A percentile compares a stretch with the other conserved stretches of the same genome.
phyloP scores from a whole-genome alignment of 2,329 filamentous ascomycete genomes.

The Chaetomium globosum region DNA sequence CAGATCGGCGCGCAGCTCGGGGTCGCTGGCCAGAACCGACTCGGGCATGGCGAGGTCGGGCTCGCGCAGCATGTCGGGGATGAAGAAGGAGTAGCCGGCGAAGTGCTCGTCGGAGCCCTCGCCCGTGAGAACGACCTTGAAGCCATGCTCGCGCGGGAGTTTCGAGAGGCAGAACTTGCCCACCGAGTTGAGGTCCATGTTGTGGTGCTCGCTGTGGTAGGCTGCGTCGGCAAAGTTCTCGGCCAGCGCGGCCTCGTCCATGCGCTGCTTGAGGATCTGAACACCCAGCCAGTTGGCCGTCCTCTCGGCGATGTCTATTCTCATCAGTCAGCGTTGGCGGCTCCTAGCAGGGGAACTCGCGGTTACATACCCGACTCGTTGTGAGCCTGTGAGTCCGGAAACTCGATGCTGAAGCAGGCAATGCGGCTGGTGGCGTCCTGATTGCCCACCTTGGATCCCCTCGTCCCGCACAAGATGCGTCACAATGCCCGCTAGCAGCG shows the following conservation, averaged over 20 bases:
- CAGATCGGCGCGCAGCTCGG: conserved; percentile 17
- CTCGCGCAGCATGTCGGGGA: conserved; percentile 53
- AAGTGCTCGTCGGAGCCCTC: conserved; percentile 60
- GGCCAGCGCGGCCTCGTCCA: conserved; percentile 40
- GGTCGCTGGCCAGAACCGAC: conserved; percentile 35
- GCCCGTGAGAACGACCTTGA: conserved; percentile 58
- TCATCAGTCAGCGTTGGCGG: background rate
- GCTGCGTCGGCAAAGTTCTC: conserved; percentile 39
- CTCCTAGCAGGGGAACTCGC: background rate
- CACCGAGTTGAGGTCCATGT: conserved; percentile 54
- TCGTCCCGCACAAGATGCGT: conserved; percentile 53
- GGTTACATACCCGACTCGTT: conserved; percentile 50
- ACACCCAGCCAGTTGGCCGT: conserved; percentile 43
- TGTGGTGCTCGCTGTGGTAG: conserved; percentile 42
- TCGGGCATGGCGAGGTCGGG: conserved; percentile 46
- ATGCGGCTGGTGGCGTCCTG: conserved; percentile 39
- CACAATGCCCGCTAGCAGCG: conserved; percentile 58
- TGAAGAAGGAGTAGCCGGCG: conserved; percentile 53
- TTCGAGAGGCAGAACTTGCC: conserved; percentile 55
- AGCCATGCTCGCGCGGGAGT: conserved; percentile 48
- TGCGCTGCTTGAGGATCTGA: conserved; percentile 35
- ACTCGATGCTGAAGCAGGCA: conserved; percentile 55
- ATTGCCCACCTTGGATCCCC: conserved; percentile 50
- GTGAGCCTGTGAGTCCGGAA: conserved; percentile 51
- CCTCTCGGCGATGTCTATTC: conserved; percentile 39